phyloP scores from a whole-genome alignment of 805 yeast species.

The Starmerella floris region DNA sequence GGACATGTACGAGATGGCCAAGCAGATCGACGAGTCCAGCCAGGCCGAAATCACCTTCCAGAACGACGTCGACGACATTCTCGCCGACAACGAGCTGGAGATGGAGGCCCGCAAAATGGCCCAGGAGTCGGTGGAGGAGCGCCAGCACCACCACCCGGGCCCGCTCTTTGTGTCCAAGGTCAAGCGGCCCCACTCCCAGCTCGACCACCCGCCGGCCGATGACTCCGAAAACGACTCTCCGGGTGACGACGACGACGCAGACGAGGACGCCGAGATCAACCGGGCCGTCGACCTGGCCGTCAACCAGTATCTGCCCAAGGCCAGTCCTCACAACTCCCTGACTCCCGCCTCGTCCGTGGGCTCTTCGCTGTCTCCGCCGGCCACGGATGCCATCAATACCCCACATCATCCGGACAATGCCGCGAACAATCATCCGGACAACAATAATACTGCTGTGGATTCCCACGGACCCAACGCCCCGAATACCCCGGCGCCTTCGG shows the following conservation, averaged over 20 bases:
- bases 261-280: slow-evolving; percentile 15
- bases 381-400: slow-evolving; percentile 1
- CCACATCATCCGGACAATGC: too few species aligned
- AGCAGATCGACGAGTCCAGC: slow-evolving; percentile 22
- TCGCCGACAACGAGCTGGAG: slow-evolving; percentile 19
- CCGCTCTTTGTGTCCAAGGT: slow-evolving; percentile 1
- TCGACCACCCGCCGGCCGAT: not conserved
- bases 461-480: not conserved
- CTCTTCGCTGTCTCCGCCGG: not conserved
- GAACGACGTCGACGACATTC: slow-evolving; percentile 23
- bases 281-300: not conserved
- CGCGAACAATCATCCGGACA: too few species aligned
- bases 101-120: slow-evolving; percentile 17
- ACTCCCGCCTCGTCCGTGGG: not conserved
- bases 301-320: not conserved
- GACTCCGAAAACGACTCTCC: not conserved
- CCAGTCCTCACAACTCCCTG: not conserved
- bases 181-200: not conserved
- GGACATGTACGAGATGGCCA: slow-evolving; percentile 21
- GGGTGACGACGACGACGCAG: slow-evolving; percentile 9
- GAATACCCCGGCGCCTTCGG: not conserved
- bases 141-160: not conserved
- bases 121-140: slow-evolving; percentile 6
- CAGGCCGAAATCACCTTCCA: slow-evolving; percentile 23
- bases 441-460: not conserved